Conservation (phyloP, 257 asterid species). For the Salvia miltiorrhiza region DNA sequence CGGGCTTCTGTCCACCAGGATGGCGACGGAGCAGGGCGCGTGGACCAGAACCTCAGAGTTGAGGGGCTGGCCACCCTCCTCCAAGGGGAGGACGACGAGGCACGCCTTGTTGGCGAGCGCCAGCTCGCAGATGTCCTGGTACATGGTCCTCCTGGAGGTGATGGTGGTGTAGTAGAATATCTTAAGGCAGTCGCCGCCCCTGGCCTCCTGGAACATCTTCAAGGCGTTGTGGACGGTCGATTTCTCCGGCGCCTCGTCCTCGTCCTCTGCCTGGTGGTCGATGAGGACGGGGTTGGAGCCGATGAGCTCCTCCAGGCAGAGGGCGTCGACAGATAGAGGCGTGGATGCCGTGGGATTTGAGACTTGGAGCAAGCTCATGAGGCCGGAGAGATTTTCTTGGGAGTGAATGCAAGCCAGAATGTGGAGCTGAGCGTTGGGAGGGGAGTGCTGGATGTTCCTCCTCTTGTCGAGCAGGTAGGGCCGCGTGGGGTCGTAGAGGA, state of each 20-base stretch:
- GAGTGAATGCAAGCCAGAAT: slow-evolving; percentile 54
- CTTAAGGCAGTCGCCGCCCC: slow-evolving; percentile 26
- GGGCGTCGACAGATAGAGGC: slow-evolving; percentile 46
- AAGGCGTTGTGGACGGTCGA: slow-evolving; percentile 40
- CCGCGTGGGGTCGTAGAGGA: slow-evolving; percentile 64
- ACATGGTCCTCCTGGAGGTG: slow-evolving; percentile 54
- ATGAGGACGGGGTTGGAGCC: slow-evolving; percentile 61
- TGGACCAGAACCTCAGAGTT: slow-evolving; percentile 42
- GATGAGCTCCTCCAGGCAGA: slow-evolving; percentile 51
- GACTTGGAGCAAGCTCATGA: slow-evolving; percentile 44
- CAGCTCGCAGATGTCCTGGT: slow-evolving; percentile 73
- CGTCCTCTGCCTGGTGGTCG: slow-evolving; percentile 40
- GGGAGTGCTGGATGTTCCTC: slow-evolving; percentile 60
- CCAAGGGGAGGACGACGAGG: slow-evolving; percentile 48
- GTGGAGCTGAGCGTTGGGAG: slow-evolving; percentile 45
- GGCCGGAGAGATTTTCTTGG: slow-evolving; percentile 41
- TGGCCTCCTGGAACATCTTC: slow-evolving; percentile 37
- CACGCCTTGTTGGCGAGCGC: slow-evolving; percentile 56
- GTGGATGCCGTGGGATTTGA: slow-evolving; percentile 42
- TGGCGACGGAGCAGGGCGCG: slow-evolving; percentile 80
- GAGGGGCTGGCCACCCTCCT: background rate
- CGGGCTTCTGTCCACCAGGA: slow-evolving; percentile 43
- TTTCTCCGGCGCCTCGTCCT: background rate
- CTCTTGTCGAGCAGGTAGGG: slow-evolving; percentile 72
- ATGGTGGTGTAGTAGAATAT: slow-evolving; percentile 45